Evolutionary conservation across 1,139 yeast species (phyloP).

Genomic region (Debaryomycetaceae sp.): DNA sequence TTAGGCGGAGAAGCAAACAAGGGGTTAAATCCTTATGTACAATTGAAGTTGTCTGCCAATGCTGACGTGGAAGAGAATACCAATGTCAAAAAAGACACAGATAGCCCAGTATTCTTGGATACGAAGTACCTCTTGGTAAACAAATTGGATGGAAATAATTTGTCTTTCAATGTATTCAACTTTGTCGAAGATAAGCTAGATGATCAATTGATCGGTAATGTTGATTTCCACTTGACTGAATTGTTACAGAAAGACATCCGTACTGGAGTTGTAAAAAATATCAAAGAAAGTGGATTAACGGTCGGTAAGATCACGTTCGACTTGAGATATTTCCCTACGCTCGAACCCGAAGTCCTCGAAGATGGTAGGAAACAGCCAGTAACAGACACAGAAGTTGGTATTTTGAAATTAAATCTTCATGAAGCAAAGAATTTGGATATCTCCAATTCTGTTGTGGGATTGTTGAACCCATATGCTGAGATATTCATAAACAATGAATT

Average conservation of each 20-base stretch:
- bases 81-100: constrained; percentile 51
- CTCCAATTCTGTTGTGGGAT: constrained; percentile 62
- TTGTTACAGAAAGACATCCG: constrained; percentile 52
- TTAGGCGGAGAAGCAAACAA: constrained; percentile 37
- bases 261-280: constrained; percentile 30
- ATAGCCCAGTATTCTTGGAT: constrained; percentile 64
- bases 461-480: constrained; percentile 69
- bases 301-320: constrained; percentile 63
- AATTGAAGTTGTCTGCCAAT: constrained; percentile 44
- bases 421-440: constrained; percentile 71
- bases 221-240: constrained; percentile 54
- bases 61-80: constrained; percentile 48
- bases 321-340: constrained; percentile 60
- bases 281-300: constrained; percentile 51
- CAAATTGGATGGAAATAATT: constrained; percentile 51
- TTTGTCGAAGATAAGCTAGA: constrained; percentile 50
- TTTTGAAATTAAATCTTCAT: constrained; percentile 65
- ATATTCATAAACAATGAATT: constrained; percentile 55
- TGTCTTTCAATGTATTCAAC: constrained; percentile 53
- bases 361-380: constrained; percentile 50
- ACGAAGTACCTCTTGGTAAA: constrained; percentile 58
- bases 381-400: constrained; percentile 64
- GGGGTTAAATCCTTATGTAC: constrained; percentile 60
- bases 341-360: constrained; percentile 43
- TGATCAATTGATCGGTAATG: constrained; percentile 54